These are phyloP conservation scores for Trypanosoma boissoni DNA, from an alignment of 208 protist species.

Conservation along the genomic window DNA sequence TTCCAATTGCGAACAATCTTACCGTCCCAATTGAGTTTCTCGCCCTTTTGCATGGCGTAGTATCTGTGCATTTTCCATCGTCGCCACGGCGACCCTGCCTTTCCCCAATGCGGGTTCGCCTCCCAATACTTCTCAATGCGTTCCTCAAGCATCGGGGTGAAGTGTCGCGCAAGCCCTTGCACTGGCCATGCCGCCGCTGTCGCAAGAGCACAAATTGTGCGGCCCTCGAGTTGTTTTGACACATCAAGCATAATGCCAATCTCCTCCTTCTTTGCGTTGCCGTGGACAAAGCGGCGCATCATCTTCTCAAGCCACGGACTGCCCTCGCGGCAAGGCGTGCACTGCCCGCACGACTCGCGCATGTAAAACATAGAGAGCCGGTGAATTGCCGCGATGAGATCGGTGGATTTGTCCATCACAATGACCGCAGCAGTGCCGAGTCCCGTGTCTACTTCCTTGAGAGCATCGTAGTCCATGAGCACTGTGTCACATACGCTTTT, in stretches of 20 bases:
- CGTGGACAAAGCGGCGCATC: conserved; percentile 96
- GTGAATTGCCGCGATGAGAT: conserved; percentile 95
- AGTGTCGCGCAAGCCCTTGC: conserved; percentile 97
- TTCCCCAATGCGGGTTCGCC: conserved; percentile 85
- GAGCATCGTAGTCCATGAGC: conserved; percentile 98
- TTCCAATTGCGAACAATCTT: conserved; percentile 90
- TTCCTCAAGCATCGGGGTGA: conserved; percentile 94
- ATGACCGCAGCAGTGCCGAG: conserved; percentile 99
- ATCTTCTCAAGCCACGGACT: conserved; percentile 96
- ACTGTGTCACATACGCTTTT: conserved; percentile 94
- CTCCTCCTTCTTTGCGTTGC: conserved; percentile 96
- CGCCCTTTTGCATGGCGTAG: conserved; percentile 90
- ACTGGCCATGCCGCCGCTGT: conserved; percentile 98
- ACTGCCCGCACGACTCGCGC: conserved; percentile 98
- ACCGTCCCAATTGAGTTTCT: conserved; percentile 84
- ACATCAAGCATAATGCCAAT: conserved; percentile 98
- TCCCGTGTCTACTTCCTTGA: conserved; percentile 91
- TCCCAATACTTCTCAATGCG: conserved; percentile 92
- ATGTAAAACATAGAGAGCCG: conserved; percentile 97
- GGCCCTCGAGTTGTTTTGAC: conserved; percentile 97
- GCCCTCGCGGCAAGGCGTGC: conserved; percentile 98
- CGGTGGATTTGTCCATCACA: conserved; percentile 98
- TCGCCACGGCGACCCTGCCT: conserved; percentile 75
- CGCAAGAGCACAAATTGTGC: conserved; percentile 99
- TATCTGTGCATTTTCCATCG: conserved; percentile 88